Evolutionary conservation across 1,139 yeast species (phyloP), one percentile per base, ranked within the genome.

Genomic region (Groenewaldozyma sp.): DNA sequence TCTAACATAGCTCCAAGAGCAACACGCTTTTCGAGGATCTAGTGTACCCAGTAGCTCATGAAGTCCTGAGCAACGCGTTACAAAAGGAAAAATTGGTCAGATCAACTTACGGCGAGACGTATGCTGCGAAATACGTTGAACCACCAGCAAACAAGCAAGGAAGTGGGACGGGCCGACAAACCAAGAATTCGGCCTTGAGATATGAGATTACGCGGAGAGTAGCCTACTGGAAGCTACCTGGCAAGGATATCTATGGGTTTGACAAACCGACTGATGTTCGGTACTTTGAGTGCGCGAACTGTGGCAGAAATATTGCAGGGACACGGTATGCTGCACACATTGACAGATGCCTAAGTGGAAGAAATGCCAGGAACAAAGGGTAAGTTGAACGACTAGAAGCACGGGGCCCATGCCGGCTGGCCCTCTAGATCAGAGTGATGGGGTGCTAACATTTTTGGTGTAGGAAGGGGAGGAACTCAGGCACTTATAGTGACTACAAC

Each of bases 321-420:
- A 79, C 84, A 28, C 67, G 98, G 44, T 87, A 84, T 66, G 96
- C 97, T 2, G 88, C 84, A 38, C 98, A 91, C 60, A 70, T 88
- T 35, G 93, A 86, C 55, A 76, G 94, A 52, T 91, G 98, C 55
- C 62, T 87, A 28, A 84, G 77, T 24, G 81, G 84, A 2, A 49
- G 66, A 13, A 58, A 52, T 33, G 16, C 45, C 57, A 27, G 42
- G 22, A 18, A 43, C 38, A 32, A 48, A 42, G 48, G 49, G 42
- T 34, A 42, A 31, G 44, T 36, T 26, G 36, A 19, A 34, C 24
- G 28, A 34, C 38, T 21, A 26, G 35, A 32, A 10, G 38, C 28
- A 4, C 34, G 31, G 11, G 13, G 19, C 5, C 14, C 3, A 24
- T 33, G 16, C 37, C 21, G 13, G 20, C 13, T 11, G 9, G 13